Evolutionary conservation across 2,329 filamentous ascomycete species (phyloP).

Genomic region (Teratosphaeria destructans): DNA sequence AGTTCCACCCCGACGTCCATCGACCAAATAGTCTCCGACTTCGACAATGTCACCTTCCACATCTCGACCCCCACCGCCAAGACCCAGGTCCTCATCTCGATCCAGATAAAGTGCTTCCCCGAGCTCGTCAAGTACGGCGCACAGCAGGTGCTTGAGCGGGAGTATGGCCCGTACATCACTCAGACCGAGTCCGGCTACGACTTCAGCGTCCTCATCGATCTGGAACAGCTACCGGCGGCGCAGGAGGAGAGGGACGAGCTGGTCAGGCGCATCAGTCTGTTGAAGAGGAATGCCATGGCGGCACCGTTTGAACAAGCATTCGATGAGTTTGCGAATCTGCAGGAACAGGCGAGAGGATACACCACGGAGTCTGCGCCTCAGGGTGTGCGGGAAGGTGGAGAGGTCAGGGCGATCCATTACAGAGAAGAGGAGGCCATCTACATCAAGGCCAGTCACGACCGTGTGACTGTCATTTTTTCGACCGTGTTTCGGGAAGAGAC

Average conservation of each 20-base stretch:
- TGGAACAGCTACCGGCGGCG: constrained; percentile 74
- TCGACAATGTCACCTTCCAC: constrained; percentile 97
- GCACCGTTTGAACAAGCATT: constrained; percentile 97
- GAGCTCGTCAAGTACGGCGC: constrained; percentile 92
- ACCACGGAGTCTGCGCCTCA: constrained; percentile 90
- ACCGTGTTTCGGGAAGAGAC: constrained; percentile 97
- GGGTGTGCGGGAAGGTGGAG: constrained; percentile 76
- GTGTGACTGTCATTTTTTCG: constrained; percentile 98
- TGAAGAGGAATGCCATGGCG: constrained; percentile 98
- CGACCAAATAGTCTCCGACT: constrained; percentile 97
- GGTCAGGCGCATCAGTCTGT: constrained; percentile 72
- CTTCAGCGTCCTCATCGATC: constrained; percentile 83
- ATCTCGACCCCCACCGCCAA: constrained; percentile 93
- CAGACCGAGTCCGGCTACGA: constrained; percentile 84
- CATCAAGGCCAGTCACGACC: constrained; percentile 92
- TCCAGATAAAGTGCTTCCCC: constrained; percentile 87
- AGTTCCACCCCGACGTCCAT: constrained; percentile 81
- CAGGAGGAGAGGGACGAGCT: constrained; percentile 82
- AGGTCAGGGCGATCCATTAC: constrained; percentile 95
- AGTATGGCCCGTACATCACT: constrained; percentile 89
- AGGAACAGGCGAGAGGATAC: constrained; percentile 83
- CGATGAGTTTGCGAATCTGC: constrained; percentile 75
- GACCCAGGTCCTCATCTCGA: constrained; percentile 86
- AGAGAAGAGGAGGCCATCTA: constrained; percentile 98
- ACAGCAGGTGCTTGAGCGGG: constrained; percentile 78